phyloP scores from a whole-genome alignment of 169 alveolate genomes.

The Plasmodium relictum region DNA sequence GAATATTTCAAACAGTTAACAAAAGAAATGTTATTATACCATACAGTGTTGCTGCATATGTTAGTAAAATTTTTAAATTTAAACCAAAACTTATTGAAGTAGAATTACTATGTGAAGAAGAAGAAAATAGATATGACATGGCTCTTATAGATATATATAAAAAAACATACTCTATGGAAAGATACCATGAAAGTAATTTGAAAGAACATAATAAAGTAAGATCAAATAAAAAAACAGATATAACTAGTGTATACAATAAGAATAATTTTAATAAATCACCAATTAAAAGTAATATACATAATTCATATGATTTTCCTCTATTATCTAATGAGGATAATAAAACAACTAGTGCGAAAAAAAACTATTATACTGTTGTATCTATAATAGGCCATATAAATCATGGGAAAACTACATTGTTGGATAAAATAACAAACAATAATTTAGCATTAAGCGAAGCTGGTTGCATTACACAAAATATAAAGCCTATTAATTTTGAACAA shows the following conservation, averaged over 20 bases:
- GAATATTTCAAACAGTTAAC: conserved; percentile 81
- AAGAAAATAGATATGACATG: conserved; percentile 37
- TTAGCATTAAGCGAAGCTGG: conserved; percentile 77
- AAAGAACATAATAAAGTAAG: neutral
- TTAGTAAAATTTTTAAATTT: conserved; percentile 81
- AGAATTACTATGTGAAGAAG: conserved; percentile 83
- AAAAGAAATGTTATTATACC: conserved; percentile 85
- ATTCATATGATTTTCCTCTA: neutral
- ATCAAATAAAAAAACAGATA: neutral
- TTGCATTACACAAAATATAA: conserved; percentile 79
- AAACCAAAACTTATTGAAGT: conserved; percentile 84
- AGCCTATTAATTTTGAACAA: conserved; percentile 66
- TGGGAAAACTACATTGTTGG: conserved; percentile 90
- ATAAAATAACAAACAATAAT: conserved; percentile 63
- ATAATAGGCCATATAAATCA: conserved; percentile 91
- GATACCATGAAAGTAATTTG: conserved; percentile 13
- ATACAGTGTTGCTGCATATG: conserved; percentile 85
- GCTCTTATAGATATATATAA: conserved; percentile 39
- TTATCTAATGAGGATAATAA: conserved; percentile 12
- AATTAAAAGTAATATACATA: neutral
- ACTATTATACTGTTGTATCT: conserved; percentile 84
- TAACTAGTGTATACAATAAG: neutral
- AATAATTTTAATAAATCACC: neutral
- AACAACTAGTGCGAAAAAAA: conserved; percentile 11
- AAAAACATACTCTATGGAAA: conserved; percentile 31